Conservation (phyloP, 2,329 filamentous ascomycete genomes). For the Rutstroemia sp. region DNA sequence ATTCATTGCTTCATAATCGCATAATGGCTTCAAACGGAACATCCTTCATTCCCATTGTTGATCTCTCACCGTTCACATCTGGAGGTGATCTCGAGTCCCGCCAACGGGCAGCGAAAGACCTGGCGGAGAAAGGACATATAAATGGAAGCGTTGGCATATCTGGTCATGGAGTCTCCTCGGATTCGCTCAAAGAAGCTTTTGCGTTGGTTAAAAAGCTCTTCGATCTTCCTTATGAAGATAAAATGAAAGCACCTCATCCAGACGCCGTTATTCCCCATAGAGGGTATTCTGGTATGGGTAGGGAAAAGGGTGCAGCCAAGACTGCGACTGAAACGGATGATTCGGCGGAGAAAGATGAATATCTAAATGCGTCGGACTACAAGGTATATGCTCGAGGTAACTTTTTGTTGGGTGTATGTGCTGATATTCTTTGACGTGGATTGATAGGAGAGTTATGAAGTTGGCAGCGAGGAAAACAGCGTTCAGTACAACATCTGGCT, state of each 20-base stretch:
- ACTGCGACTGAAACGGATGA: constrained; percentile 35
- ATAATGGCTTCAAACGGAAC: not conserved
- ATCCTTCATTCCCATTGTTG: constrained; percentile 16
- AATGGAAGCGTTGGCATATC: constrained; percentile 41
- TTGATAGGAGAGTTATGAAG: constrained; percentile 43
- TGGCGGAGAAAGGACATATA: constrained; percentile 35
- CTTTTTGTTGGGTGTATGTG: not conserved
- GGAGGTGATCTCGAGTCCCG: constrained; percentile 23
- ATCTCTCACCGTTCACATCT: constrained; percentile 17
- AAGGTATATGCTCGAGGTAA: not conserved
- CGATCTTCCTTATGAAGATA: constrained; percentile 36
- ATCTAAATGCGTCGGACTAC: not conserved
- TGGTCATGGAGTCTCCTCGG: constrained; percentile 37
- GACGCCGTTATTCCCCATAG: constrained; percentile 41
- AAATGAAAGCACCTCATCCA: constrained; percentile 42
- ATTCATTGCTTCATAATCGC: not conserved
- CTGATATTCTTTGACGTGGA: not conserved
- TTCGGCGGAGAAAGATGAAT: constrained; percentile 30
- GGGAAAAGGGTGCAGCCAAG: constrained; percentile 42
- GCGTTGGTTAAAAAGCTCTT: constrained; percentile 36
- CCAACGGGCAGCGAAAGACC: constrained; percentile 30
- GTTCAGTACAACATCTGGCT: constrained; percentile 43
- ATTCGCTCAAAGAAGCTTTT: constrained; percentile 37
- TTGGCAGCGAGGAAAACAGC: constrained; percentile 39
- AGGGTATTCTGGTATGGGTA: constrained; percentile 46